Evolutionary conservation across 257 asterid species (phyloP), one percentile per base, ranked within the genome.

Genomic region (Scutellaria minor): DNA sequence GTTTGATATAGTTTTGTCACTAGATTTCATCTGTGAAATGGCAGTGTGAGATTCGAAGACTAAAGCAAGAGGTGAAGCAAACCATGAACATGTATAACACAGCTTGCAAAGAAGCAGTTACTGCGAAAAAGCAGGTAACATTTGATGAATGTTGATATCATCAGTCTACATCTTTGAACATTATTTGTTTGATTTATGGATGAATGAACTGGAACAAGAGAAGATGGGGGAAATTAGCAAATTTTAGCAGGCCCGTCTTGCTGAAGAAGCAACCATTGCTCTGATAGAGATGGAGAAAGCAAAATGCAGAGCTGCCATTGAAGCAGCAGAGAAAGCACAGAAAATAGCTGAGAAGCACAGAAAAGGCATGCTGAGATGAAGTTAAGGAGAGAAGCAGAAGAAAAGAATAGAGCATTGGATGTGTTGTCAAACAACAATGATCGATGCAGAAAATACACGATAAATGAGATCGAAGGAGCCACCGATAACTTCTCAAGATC

Each of bases 261-360:
- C 84, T 35, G 90, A 80, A 77, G 96, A 83, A 78, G 85, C 90
- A 0, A 92, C 92, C 41, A 58, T 77, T 0, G 85, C 75, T 11
- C 82, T 87, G 24, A 86, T 76, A 41, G 87, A 85, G 81, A 77
- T 82, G 55, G 96, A 89, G 79, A 89, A 82, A 84, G 93, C 90
- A 6, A 87, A 86, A 83, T 86, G 92, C 82, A 80, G 75, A 76
- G 95, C 91, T 13, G 96, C 93, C 66, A 75, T 82, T 47, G 91
- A 89, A 74, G 97, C 91, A 6, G 93, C 93, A 6, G 90, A 86
- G 80, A 87, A 85, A 78, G 91, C 96, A 2, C 90, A 89, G 46
- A 91, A 79, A 73, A 71, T 91, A 78, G 93, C 91, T 0, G 93
- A 91, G 78, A 85, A 68, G 68, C 80, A 1, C 84, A 80, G 64